Base-by-base conservation (phyloP, 345 rosid species). In the Dipteronia dyeriana region DNA sequence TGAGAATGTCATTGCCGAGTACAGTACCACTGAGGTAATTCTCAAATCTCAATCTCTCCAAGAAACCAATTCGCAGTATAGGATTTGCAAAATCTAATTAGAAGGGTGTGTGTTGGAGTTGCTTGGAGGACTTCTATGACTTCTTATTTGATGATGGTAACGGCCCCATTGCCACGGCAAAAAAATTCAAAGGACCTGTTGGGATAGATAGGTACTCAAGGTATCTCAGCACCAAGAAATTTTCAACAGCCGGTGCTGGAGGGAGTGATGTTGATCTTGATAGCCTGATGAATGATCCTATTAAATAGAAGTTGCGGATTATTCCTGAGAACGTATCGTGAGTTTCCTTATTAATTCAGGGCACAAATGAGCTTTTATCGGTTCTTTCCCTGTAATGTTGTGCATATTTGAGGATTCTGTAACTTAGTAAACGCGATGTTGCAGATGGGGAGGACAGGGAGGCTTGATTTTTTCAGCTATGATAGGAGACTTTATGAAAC, bases 401-500 rank as follows among this genome's bases (percentile, higher is more conserved):
- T 49, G 54, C 5, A 49, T 13, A 49, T 49, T 13, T 49, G 54
- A 49, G 13, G 0, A 49, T 14, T 14, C 5, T 34, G 38, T 34
- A 4, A 34, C 38, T 34, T 34, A 49, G 3, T 49, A 12, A 2
- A 12, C 19, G 14, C 38, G 13, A 17, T 16, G 14, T 39, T 57
- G 74, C 56, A 84, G 88, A 66, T 85, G 86, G 85, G 81, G 70
- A 34, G 82, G 74, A 25, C 83, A 82, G 64, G 3, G 0, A 7
- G 22, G 3, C 2, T 9, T 68, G 78, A 80, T 87, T 69, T 77
- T 72, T 54, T 19, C 31, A 14, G 85, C 81, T 59, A 17, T 84
- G 82, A 0, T 1, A 1, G 91, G 86, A 1, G 86, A 87, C 38
- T 82, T 85, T 78, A 85, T 82, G 88, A 84, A 71, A 66, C 88